Percentiles rank a stretch among this genome's conserved stretches.
These are phyloP conservation scores for Verticillium nonalfalfae DNA, from an alignment of 2,329 filamentous ascomycete species.

Conservation along the genomic window DNA sequence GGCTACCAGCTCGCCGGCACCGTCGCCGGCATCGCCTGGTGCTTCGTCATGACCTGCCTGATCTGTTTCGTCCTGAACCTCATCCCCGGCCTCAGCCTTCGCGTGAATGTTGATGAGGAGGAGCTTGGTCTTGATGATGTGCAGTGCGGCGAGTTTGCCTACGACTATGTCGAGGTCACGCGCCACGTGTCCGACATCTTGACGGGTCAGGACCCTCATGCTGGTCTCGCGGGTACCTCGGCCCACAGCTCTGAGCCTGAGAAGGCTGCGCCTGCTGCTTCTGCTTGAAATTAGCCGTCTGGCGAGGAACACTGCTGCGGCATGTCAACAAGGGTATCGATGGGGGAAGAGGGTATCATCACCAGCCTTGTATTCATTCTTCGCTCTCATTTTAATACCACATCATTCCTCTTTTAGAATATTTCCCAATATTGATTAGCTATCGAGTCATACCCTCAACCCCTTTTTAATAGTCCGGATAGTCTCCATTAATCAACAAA, in stretches of 20 bases:
- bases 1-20: slow-evolving; percentile 67
- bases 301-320: neutral
- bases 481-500: too few relatives aligned
- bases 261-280: slow-evolving; percentile 5
- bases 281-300: neutral
- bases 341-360: neutral
- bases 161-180: slow-evolving; percentile 71
- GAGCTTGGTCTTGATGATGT: slow-evolving; percentile 65
- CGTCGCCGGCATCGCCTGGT: slow-evolving; percentile 57
- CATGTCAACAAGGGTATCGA: neutral
- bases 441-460: too few relatives aligned
- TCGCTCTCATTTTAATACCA: neutral
- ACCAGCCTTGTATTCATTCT: neutral
- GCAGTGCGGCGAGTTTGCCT: slow-evolving; percentile 77
- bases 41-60: slow-evolving; percentile 61
- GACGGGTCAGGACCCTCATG: slow-evolving; percentile 1
- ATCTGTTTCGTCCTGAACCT: slow-evolving; percentile 67
- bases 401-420: neutral
- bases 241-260: slow-evolving; percentile 11
- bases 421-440: too few relatives aligned
- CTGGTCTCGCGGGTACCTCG: slow-evolving; percentile 1
- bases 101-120: slow-evolving; percentile 61
- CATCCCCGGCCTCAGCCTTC: slow-evolving; percentile 63
- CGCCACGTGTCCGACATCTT: slow-evolving; percentile 51
- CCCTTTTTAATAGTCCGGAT: too few relatives aligned